Evolutionary conservation across 2,329 filamentous ascomycete species (phyloP).

Genomic region (Ilyonectria robusta): DNA sequence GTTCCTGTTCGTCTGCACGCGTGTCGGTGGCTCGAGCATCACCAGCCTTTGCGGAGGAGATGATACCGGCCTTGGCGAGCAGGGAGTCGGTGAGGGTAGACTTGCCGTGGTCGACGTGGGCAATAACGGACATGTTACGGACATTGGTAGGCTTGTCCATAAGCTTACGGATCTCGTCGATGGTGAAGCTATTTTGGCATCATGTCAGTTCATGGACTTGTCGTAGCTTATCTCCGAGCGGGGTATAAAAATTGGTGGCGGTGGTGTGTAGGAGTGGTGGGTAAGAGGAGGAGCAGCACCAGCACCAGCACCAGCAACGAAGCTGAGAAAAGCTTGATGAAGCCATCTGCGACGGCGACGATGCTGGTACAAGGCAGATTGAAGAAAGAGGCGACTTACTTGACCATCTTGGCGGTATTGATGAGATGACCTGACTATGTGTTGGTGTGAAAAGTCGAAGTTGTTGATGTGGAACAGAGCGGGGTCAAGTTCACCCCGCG

Average conservation of each 20-base stretch:
- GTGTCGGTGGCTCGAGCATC: slow-evolving; percentile 97
- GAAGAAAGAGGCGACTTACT: slow-evolving; percentile 77
- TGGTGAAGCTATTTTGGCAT: slow-evolving; percentile 84
- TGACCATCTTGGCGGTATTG: slow-evolving; percentile 98
- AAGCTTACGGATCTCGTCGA: slow-evolving; percentile 87
- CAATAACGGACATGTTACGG: slow-evolving; percentile 99
- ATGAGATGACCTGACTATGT: slow-evolving; percentile 59
- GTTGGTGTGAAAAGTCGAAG: slow-evolving; percentile 53
- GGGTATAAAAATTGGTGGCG: slow-evolving; percentile 50
- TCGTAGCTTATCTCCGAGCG: slow-evolving; percentile 58
- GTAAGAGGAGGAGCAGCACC: background rate
- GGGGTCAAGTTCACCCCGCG: slow-evolving; percentile 62
- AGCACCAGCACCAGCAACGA: slow-evolving; percentile 8
- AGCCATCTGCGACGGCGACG: slow-evolving; percentile 11
- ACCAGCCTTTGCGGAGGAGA: slow-evolving; percentile 97
- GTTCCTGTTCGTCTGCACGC: slow-evolving; percentile 97
- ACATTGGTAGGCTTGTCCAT: slow-evolving; percentile 86
- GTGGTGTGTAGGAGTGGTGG: slow-evolving; percentile 15
- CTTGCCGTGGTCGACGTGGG: slow-evolving; percentile 99
- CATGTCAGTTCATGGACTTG: slow-evolving; percentile 63
- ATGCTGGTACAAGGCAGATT: slow-evolving; percentile 17
- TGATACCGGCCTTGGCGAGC: slow-evolving; percentile 99
- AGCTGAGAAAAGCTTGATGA: slow-evolving; percentile 3
- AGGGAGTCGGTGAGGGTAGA: slow-evolving; percentile 99
- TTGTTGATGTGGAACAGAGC: slow-evolving; percentile 58